Percentiles rank a stretch among this genome's conserved stretches.
These are phyloP conservation scores for Globisporangium recalcitrans DNA, from an alignment of 352 stramenopile genomes.

Conservation along the genomic window DNA sequence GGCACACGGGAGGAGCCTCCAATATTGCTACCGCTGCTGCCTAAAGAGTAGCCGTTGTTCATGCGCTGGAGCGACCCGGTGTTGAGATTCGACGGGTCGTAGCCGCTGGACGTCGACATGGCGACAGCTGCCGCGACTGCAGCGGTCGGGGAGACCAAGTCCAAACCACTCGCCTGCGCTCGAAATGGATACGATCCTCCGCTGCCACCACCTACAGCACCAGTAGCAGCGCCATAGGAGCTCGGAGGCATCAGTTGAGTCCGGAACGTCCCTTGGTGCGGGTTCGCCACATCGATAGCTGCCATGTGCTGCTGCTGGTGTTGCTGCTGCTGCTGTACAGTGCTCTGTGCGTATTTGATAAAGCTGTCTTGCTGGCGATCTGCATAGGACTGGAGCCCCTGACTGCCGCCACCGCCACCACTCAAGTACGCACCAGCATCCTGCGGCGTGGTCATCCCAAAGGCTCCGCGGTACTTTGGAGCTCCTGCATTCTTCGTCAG, in stretches of 20 bases:
- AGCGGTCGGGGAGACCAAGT: slow-evolving; percentile 13
- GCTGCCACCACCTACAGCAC: background rate
- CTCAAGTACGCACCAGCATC: slow-evolving; percentile 6
- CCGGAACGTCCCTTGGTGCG: slow-evolving; percentile 13
- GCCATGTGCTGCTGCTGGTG: slow-evolving; percentile 23
- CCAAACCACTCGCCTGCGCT: slow-evolving; percentile 5
- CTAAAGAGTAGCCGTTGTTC: slow-evolving; percentile 14
- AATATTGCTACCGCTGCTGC: background rate
- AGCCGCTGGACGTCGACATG: slow-evolving; percentile 17
- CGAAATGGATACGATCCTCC: slow-evolving; percentile 7
- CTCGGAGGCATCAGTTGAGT: slow-evolving; percentile 1
- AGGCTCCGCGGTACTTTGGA: slow-evolving; percentile 16
- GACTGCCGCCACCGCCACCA: background rate
- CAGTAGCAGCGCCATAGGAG: background rate
- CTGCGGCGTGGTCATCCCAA: slow-evolving; percentile 3
- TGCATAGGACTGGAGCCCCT: slow-evolving; percentile 11
- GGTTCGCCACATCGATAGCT: slow-evolving; percentile 7
- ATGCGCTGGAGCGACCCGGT: slow-evolving; percentile 16
- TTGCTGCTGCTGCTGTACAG: slow-evolving; percentile 24
- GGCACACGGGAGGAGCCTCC: slow-evolving; percentile 7
- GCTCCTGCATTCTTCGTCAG: slow-evolving; percentile 5
- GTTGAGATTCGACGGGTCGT: slow-evolving; percentile 8
- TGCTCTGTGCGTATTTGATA: slow-evolving; percentile 24
- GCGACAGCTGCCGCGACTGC: background rate
- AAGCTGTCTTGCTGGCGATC: slow-evolving; percentile 17